Evolutionary conservation across 78 protist species (phyloP), one percentile per base, ranked within the genome.

Genomic region (Dictyostelium firmibasis): DNA sequence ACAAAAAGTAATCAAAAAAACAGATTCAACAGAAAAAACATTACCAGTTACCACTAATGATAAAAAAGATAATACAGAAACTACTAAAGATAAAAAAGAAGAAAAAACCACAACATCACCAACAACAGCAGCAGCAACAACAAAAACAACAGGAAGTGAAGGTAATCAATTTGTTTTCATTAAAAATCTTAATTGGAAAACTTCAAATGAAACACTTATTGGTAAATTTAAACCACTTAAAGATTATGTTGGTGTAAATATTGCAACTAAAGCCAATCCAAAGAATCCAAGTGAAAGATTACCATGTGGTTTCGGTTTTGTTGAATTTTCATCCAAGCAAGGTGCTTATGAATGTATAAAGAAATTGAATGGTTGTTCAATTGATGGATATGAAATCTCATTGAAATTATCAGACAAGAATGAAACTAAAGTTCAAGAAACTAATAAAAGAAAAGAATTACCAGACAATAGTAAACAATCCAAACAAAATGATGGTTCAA

Each of bases 271-370:
- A 75, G 38, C 78, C 9, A 62, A 84, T 47, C 92, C 60, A 31
- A 84, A 83, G 82, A 27, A 20, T 23, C 83, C 83, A n/a, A 87
- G 92, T 0, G 60, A 62, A 86, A 84, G 23, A 75, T 62, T 95
- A 29, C 91, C 97, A 27, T 84, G 91, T 92, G 98, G 98, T 72
- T 98, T 82, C 85, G 99, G 98, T 38, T 98, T 98, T 53, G 98
- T 96, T 23, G 98, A 97, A 89, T 96, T 87, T 11, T 11, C 86
- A 25, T 36, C 83, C 1, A 85, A 85, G 29, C 95, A 84, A 9
- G 95, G 95, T 31, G 95, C 95, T 0, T 82, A 62, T 47, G 84
- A 91, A 27, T 84, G 95, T 31, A 85, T 84, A 16, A 85, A 77
- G 43, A 86, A 79, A 43, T 57, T 20, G 33, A 43, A 91, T 82